phyloP scores from a whole-genome alignment of 78 protist genomes.

The Reticulomyxa filosa region DNA sequence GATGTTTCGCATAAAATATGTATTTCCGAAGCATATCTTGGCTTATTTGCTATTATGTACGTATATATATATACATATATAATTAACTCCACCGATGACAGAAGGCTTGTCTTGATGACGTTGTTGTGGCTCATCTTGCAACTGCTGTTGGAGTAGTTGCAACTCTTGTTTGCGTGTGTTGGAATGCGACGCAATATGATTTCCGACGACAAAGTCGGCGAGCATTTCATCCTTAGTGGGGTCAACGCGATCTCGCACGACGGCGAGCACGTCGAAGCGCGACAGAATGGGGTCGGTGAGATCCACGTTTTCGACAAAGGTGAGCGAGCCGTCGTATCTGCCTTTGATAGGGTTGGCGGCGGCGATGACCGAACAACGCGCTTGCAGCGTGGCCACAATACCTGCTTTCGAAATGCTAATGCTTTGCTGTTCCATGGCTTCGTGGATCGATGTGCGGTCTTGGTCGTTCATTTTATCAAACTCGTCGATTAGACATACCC shows the following conservation, averaged over 20 bases:
- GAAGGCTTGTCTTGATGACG: too few relatives aligned
- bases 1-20: slow-evolving; percentile 30
- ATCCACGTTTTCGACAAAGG: slow-evolving; percentile 72
- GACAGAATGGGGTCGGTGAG: slow-evolving; percentile 92
- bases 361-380: slow-evolving; percentile 92
- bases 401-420: slow-evolving; percentile 97
- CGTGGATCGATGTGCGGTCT: slow-evolving; percentile 91
- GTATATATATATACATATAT: not conserved
- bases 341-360: slow-evolving; percentile 95
- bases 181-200: slow-evolving; percentile 65
- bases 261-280: slow-evolving; percentile 82
- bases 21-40: slow-evolving; percentile 78
- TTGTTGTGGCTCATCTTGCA: too few relatives aligned
- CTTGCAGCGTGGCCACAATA: slow-evolving; percentile 81
- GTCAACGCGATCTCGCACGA: slow-evolving; percentile 61
- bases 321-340: slow-evolving; percentile 54
- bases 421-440: slow-evolving; percentile 99
- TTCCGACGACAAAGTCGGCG: slow-evolving; percentile 64
- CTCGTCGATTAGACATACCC: slow-evolving; percentile 97
- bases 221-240: slow-evolving; percentile 50
- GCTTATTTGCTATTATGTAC: slow-evolving; percentile 6
- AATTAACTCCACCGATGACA: not conserved
- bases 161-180: not conserved
- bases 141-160: too few relatives aligned
- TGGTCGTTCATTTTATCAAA: slow-evolving; percentile 87